phyloP scores from a whole-genome alignment of 148 eudicot species.

The Persicaria tinctoria region DNA sequence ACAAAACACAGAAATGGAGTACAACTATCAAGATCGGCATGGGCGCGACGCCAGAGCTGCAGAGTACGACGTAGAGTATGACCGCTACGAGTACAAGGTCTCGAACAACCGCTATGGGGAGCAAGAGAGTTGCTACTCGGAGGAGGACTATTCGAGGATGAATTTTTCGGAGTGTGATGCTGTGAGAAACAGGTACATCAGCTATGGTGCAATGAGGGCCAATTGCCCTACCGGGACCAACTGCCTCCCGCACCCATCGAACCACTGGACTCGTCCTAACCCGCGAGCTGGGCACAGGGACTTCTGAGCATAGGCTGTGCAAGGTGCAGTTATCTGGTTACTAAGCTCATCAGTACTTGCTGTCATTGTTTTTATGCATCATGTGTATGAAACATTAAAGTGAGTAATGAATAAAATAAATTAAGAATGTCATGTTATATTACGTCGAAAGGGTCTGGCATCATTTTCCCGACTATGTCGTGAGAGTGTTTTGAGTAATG shows the following conservation, averaged over 20 bases:
- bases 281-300: not conserved
- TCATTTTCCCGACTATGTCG: no score
- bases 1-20: not conserved
- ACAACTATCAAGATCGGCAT: not conserved
- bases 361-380: not conserved
- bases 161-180: not conserved
- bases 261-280: constrained; percentile 8
- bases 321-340: not conserved
- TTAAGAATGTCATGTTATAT: no score
- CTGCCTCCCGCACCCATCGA: constrained; percentile 8
- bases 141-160: not conserved
- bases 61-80: constrained; percentile 6
- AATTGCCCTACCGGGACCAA: constrained; percentile 6
- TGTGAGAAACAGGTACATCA: not conserved
- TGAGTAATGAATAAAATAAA: no score
- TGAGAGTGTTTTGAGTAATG: no score
- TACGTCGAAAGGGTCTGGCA: no score
- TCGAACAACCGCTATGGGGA: not conserved
- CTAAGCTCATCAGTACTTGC: not conserved
- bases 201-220: not conserved
- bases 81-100: constrained; percentile 8
- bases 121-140: not conserved
- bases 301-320: not conserved
- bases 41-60: not conserved
- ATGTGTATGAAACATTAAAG: no score